Conservation (phyloP, 306 rosid genomes). For the Begonia fuchsioides region DNA sequence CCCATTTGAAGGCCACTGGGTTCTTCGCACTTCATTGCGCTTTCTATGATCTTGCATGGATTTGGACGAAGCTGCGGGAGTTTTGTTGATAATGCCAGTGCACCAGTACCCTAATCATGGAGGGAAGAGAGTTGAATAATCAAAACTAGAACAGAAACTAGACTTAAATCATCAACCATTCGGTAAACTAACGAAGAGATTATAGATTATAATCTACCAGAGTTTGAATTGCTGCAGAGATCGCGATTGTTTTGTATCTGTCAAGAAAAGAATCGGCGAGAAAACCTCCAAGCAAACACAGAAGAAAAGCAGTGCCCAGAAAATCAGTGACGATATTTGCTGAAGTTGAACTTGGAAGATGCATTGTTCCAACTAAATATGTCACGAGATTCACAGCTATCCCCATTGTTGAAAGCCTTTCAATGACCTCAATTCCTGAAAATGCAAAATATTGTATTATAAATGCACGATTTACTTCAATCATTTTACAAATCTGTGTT, state of each 20-base stretch:
- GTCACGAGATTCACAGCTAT: slow-evolving; percentile 85
- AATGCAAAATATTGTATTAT: too few species aligned
- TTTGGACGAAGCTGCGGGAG: slow-evolving; percentile 61
- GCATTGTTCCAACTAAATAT: slow-evolving; percentile 71
- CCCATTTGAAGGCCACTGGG: slow-evolving; percentile 77
- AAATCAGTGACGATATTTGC: slow-evolving; percentile 90
- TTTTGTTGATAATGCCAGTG: slow-evolving; percentile 57
- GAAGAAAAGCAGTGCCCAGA: slow-evolving; percentile 68
- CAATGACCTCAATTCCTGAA: slow-evolving; percentile 59
- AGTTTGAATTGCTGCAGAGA: slow-evolving; percentile 53
- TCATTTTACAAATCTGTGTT: too few species aligned
- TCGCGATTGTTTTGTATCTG: slow-evolving; percentile 66
- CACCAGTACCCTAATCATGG: slow-evolving; percentile 42
- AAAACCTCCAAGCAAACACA: slow-evolving; percentile 87
- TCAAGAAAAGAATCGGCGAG: slow-evolving; percentile 91
- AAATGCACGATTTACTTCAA: too few species aligned
- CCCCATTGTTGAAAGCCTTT: slow-evolving; percentile 96
- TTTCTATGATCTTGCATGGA: slow-evolving; percentile 23
- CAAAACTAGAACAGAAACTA: too few species aligned
- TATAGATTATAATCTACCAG: slow-evolving; percentile 20
- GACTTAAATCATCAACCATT: too few species aligned
- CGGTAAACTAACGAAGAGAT: too few species aligned
- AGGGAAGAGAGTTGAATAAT: too few species aligned
- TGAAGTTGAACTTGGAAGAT: slow-evolving; percentile 77
- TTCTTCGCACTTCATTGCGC: slow-evolving; percentile 29